Evolutionary conservation across 2,329 filamentous ascomycete genomes (phyloP), one percentile per base, ranked within the genome.

Genomic region (Hypoxylon sp.): DNA sequence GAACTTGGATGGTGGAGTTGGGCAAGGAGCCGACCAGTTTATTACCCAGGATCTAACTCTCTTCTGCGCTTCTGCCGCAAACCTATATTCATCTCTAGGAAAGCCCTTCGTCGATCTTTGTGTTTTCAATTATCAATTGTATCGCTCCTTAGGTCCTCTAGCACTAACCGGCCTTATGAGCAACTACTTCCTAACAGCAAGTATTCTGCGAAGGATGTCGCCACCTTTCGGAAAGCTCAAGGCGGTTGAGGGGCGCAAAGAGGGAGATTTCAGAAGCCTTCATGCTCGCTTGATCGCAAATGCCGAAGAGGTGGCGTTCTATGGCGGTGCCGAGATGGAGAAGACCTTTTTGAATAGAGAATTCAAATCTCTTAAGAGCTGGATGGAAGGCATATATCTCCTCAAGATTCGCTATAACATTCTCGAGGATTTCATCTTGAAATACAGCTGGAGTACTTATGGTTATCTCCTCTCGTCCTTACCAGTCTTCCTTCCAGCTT

Each of bases 341-440:
- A 96, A 96, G 80, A 90, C 92, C 2, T 97, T 98, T 78, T 84
- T 99, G 9, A 93, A 97, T 75, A 91, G 90, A 75, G 94, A 97
- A 73, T 99, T 98, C 83, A 93, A 91, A 78, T 96, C 95, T 50
- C 85, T 99, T 28, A 96, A 96, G 80, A 91, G 89, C 69, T 98
- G 94, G 93, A 98, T 99, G 95, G 96, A 99, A 79, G 91, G 93
- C 48, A 98, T 99, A 71, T 99, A 99, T 81, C 94, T 94, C 79
- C 89, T 98, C 72, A 98, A 98, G 81, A 97, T 99, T 72, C 91
- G 94, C 14, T 99, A 99, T 83, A 99, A 98, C 78, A 99, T 99
- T 83, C 89, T 99, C 0, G 96, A 99, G 78, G 96, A 99, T 78
- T 97, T 99, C 75, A 93, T 99, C 52, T 84, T 99, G 65, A 99